These are phyloP conservation scores for Chamaecrista fasciculata DNA, from an alignment of 306 rosid genomes.

Conservation along the genomic window DNA sequence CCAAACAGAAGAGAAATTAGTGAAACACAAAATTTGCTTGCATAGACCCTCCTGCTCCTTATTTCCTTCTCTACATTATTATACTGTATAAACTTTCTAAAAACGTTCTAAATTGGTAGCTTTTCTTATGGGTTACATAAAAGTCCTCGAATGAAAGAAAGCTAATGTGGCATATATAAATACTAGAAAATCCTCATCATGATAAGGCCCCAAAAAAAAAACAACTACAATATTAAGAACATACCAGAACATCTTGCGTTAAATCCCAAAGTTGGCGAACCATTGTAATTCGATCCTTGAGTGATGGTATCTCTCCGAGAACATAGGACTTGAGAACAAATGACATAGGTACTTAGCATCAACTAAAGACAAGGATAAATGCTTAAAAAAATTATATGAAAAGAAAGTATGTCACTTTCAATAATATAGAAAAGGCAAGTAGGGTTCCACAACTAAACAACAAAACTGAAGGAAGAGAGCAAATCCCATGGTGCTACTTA, in stretches of 20 bases:
- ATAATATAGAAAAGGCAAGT: neutral
- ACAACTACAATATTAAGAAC: conserved; percentile 10
- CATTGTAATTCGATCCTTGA: conserved; percentile 77
- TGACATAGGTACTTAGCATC: conserved; percentile 32
- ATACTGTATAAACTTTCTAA: neutral
- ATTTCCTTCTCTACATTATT: neutral
- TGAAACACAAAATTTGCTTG: conserved; percentile 14
- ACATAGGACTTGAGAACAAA: conserved; percentile 77
- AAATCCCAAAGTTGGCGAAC: conserved; percentile 97
- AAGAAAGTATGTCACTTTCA: neutral
- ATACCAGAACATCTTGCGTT: conserved; percentile 84
- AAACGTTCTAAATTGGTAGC: neutral
- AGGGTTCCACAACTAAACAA: conserved; percentile 8
- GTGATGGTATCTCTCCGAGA: conserved; percentile 90
- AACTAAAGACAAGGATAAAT: neutral
- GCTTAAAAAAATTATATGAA: neutral
- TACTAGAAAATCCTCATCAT: conserved; percentile 3
- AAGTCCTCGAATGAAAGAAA: neutral
- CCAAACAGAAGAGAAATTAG: neutral
- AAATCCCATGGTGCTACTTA: neutral
- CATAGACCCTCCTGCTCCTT: conserved; percentile 11
- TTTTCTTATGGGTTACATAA: neutral
- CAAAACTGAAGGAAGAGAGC: neutral
- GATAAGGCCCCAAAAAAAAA: conserved; percentile 20
- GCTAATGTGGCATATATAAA: conserved; percentile 2